These are phyloP conservation scores for Macrophomina tecta DNA, from an alignment of 2,329 filamentous ascomycete species.

Conservation along the genomic window DNA sequence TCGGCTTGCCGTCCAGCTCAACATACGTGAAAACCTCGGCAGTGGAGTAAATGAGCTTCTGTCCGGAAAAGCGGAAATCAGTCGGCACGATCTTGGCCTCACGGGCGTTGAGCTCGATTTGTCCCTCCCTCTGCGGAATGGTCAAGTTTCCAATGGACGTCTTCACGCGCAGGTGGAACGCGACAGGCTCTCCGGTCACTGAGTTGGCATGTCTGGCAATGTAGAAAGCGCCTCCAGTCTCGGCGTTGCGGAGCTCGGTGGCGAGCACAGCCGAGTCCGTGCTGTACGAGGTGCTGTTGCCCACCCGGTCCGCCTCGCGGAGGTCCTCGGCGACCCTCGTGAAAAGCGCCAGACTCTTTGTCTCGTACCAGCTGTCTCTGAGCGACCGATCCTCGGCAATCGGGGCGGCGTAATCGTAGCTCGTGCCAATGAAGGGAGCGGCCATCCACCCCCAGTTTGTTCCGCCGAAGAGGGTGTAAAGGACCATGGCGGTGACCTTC, in stretches of 20 bases:
- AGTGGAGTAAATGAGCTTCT: conserved; percentile 60
- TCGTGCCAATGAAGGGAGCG: conserved; percentile 63
- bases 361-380: conserved; percentile 67
- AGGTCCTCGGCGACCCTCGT: conserved; percentile 64
- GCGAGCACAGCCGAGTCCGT: conserved; percentile 60
- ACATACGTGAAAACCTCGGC: conserved; percentile 56
- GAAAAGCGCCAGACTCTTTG: conserved; percentile 66
- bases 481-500: conserved; percentile 63
- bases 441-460: conserved; percentile 68
- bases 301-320: conserved; percentile 58
- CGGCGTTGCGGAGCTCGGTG: conserved; percentile 64
- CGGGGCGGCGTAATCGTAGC: conserved; percentile 68
- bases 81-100: conserved; percentile 68
- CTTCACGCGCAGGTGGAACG: conserved; percentile 62
- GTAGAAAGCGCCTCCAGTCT: conserved; percentile 65
- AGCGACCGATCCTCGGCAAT: conserved; percentile 66
- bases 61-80: conserved; percentile 62
- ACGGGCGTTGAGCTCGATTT: conserved; percentile 63
- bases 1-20: conserved; percentile 42
- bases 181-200: conserved; percentile 56
- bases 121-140: conserved; percentile 59
- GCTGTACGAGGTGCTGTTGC: conserved; percentile 58
- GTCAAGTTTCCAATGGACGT: conserved; percentile 62
- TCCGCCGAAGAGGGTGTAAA: conserved; percentile 71
- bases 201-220: conserved; percentile 63